phyloP scores from a whole-genome alignment of 2,329 filamentous ascomycete genomes.

The Cytospora chrysosperma region DNA sequence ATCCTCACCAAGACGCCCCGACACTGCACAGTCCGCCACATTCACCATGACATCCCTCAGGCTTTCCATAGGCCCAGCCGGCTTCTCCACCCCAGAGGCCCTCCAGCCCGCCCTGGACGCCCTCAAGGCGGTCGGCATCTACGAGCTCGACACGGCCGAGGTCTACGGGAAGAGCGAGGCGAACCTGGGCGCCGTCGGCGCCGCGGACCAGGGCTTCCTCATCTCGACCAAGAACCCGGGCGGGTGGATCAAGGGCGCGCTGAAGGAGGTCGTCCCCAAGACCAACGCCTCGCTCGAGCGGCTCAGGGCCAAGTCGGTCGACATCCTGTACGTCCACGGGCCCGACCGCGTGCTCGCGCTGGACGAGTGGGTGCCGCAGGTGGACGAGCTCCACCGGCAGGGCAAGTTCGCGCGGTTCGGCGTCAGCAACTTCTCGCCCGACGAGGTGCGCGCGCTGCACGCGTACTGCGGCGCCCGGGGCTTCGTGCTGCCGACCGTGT shows the following conservation, averaged over 20 bases:
- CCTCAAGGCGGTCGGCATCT: slow-evolving; percentile 12
- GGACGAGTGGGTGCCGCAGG: slow-evolving; percentile 44
- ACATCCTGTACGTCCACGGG: slow-evolving; percentile 24
- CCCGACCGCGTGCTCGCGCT: slow-evolving; percentile 36
- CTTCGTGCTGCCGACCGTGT: slow-evolving; percentile 43
- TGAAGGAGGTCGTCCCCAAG: not conserved
- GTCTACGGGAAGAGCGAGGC: slow-evolving; percentile 21
- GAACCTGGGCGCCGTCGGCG: slow-evolving; percentile 11
- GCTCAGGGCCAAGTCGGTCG: slow-evolving; percentile 27
- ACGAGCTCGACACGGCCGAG: slow-evolving; percentile 23
- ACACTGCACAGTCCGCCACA: no score
- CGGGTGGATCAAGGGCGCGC: slow-evolving; percentile 6
- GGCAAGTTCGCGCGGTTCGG: slow-evolving; percentile 70
- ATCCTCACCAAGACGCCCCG: not conserved
- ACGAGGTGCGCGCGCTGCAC: slow-evolving; percentile 70
- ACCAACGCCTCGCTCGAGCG: slow-evolving; percentile 13
- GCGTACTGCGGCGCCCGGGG: slow-evolving; percentile 47
- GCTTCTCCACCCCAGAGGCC: not conserved
- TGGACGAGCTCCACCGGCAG: slow-evolving; percentile 64
- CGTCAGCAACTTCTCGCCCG: slow-evolving; percentile 68
- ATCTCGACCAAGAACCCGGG: slow-evolving; percentile 23
- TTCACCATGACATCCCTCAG: not conserved
- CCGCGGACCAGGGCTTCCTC: slow-evolving; percentile 11
- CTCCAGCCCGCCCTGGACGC: slow-evolving; percentile 8
- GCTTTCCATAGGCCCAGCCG: not conserved